Base-by-base conservation (phyloP, 768 basidiomycete genomes). In the Bullera alba region DNA sequence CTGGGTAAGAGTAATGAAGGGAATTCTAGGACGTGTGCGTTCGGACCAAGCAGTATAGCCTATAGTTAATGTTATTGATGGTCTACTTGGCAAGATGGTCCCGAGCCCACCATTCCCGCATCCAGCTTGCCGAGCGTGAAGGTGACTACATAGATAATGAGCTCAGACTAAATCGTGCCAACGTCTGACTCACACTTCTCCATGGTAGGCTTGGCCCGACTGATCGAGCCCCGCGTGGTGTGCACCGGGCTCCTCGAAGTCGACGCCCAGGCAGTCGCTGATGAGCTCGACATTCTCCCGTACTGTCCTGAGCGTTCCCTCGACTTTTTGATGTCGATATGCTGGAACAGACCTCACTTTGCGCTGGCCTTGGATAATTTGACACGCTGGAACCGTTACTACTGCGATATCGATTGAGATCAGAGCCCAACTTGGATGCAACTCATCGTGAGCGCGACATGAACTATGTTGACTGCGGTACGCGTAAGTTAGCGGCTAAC, bases 71-170 rank as follows among this genome's bases (percentile, higher is more conserved):
- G 27, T 23, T 12, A 25, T 48, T 23, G 41, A 43, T 50, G 23
- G 37, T 26, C 27, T 42, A 32, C 41, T 58, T 76, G 65, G 27
- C 21, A 45, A 45, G 22, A 28, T 28, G 21, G 12, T 30, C n/a
- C 23, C n/a, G 17, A 38, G 61, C 77, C 45, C 76, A 91, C 90
- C 71, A 90, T 59, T 15, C 65, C 65, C 19, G 65, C 69, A 88
- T 90, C 90, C 42, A 95, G 84, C 77, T 96, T 96, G 48, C 91
- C 91, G 8, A 96, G 87, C 0, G 91, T 95, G 60, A 95, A 96
- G 10, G 67, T 71, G 55, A 70, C 68, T 70, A 19, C 27, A 21
- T 4, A 35, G 6, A 23, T 35, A 37, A 26, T 12, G 38, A 8
- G 17, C 37, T 61, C 42, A 57, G 50, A 53, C 3, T 25, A 29